Conservation (phyloP, 2,329 filamentous ascomycete species). For the Talaromyces sp. region DNA sequence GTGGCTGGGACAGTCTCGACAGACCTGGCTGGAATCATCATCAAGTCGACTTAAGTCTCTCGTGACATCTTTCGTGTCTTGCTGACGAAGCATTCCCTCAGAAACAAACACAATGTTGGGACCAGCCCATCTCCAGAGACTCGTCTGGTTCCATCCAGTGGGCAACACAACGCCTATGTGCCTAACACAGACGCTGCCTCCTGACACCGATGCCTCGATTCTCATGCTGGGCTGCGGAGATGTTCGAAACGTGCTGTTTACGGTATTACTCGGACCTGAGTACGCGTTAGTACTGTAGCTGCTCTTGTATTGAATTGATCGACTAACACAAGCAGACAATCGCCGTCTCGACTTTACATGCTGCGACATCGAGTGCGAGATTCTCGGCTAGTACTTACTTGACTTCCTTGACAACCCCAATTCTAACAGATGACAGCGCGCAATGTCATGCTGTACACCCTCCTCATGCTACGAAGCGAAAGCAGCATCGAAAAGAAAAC, state of each 20-base stretch:
- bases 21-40: background rate
- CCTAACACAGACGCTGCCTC: slow-evolving; percentile 45
- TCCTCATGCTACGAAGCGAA: slow-evolving; percentile 42
- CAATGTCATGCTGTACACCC: slow-evolving; percentile 49
- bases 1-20: background rate
- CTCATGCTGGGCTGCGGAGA: slow-evolving; percentile 55
- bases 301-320: background rate
- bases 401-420: background rate
- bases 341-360: slow-evolving; percentile 52
- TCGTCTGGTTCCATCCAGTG: slow-evolving; percentile 32
- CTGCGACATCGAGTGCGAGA: slow-evolving; percentile 48
- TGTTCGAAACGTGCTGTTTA: slow-evolving; percentile 53
- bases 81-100: background rate
- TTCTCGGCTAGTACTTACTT: slow-evolving; percentile 41
- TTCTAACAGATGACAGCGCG: slow-evolving; percentile 38
- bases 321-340: background rate
- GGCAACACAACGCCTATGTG: slow-evolving; percentile 50
- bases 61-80: background rate
- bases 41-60: background rate
- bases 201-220: slow-evolving; percentile 45
- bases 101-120: background rate
- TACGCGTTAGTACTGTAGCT: background rate
- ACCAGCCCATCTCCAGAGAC: slow-evolving; percentile 12
- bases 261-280: slow-evolving; percentile 40
- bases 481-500: slow-evolving; percentile 23